Base-by-base conservation (phyloP, 148 eudicot species). In the Silene uniflora region DNA sequence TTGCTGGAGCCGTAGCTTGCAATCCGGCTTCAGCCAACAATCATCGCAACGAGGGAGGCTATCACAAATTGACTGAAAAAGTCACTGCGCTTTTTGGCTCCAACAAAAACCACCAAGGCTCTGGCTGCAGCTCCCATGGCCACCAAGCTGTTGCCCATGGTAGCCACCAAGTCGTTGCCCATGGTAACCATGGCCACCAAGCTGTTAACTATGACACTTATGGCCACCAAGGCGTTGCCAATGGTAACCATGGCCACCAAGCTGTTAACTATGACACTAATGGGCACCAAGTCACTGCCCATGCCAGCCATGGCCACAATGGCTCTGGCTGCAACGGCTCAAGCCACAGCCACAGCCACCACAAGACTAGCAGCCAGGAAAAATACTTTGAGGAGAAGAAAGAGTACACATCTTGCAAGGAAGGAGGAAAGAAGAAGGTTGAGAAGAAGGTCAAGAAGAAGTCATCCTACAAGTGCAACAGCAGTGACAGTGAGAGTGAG, bases 381-480 rank as follows among this genome's bases (percentile, higher is more conserved):
- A 73, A 67, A 6, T 66, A 35, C 11, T 59, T 71, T 14, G 32
- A 21, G 52, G 81, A 73, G 65, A 78, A 52, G 67, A 71, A 73
- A 73, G 77, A 73, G 60, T 24, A 44, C 68, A 65, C 14, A 42
- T 67, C 70, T 27, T 73, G 39, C 77, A 73, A 59, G 39, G 67
- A 76, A 23, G 73, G 80, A 12, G 7, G 72, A 42, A 54, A 77
- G 27, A 73, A 64, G 42, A 65, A 78, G 73, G 22, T 49, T 22
- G 71, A 55, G 47, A 67, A n/a, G 59, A 52, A 65, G 60, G 47
- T 67, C 59, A 73, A 73, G 77, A 78, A 78, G 76, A 78, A 73
- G 71, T 66, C 81, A 73, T 78, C 81, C 81, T 77, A 77, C 80
- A 77, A 78, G 77, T 23, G 67, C 73, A 73, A 27, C 35, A 64